Conservation (phyloP, 2,329 filamentous ascomycete genomes). For the Chaetomiaceae sp. region DNA sequence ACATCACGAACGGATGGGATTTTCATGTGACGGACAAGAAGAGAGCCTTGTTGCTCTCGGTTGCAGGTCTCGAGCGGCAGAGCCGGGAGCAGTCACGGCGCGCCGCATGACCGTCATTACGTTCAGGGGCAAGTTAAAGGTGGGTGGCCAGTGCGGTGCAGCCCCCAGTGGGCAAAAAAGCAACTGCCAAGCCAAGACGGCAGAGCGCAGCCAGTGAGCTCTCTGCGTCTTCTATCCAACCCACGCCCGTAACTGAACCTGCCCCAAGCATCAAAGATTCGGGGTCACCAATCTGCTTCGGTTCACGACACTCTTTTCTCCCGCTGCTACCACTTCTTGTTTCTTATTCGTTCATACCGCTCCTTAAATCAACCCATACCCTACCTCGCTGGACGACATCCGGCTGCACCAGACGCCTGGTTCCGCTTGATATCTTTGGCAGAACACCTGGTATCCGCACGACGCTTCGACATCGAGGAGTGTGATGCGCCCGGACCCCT, state of each 20-base stretch:
- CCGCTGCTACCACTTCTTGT: neutral
- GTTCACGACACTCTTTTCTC: conserved; percentile 13
- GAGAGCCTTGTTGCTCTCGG: no score
- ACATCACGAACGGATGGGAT: no score
- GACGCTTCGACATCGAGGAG: neutral
- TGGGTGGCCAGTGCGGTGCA: neutral
- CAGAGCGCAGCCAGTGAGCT: conserved; percentile 7
- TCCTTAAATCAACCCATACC: neutral
- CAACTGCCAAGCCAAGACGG: conserved; percentile 12
- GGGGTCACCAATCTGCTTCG: neutral
- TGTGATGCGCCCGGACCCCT: conserved; percentile 22
- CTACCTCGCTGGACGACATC: neutral
- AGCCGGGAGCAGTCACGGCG: neutral
- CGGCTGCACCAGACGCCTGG: neutral
- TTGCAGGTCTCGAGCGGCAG: no score
- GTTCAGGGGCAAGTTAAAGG: conserved; percentile 7
- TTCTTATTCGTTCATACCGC: neutral
- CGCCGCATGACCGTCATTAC: neutral
- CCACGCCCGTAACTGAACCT: neutral
- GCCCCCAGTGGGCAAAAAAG: conserved; percentile 9
- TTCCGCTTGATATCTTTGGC: neutral
- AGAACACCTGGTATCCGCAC: neutral
- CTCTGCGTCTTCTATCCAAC: conserved; percentile 1
- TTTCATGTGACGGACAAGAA: no score
- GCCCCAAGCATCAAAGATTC: neutral